Conservation (phyloP, 345 rosid genomes). For the Isatis tinctoria region DNA sequence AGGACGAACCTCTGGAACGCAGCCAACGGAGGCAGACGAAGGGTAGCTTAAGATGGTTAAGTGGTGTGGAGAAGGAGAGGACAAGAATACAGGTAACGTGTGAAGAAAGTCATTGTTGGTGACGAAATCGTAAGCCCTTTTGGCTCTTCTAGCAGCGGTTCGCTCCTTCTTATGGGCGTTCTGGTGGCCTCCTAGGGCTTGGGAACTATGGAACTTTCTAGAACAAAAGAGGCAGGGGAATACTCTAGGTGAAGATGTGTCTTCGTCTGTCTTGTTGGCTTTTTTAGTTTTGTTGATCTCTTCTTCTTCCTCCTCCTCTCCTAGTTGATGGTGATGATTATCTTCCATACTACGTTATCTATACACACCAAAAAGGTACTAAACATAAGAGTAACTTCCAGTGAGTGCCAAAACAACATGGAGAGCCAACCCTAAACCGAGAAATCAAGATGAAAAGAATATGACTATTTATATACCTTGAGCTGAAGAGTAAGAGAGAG, state of each 20-base stretch:
- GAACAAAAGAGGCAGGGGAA: constrained; percentile 82
- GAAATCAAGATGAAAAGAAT: not conserved
- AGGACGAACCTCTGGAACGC: constrained; percentile 14
- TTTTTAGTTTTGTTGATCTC: constrained; percentile 28
- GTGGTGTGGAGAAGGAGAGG: constrained; percentile 41
- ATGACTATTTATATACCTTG: constrained; percentile 9
- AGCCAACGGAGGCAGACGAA: constrained; percentile 41
- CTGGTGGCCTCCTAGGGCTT: constrained; percentile 94
- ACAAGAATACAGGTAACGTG: constrained; percentile 32
- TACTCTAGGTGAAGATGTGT: constrained; percentile 38
- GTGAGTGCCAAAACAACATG: not conserved
- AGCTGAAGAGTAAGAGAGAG: not conserved
- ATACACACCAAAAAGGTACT: not conserved
- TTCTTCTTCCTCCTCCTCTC: constrained; percentile 37
- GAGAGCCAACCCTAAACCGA: not conserved
- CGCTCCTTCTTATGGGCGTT: constrained; percentile 96
- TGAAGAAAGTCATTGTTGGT: constrained; percentile 30
- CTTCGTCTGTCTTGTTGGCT: constrained; percentile 22
- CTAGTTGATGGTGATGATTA: constrained; percentile 14
- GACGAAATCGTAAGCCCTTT: constrained; percentile 45
- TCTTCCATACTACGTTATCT: constrained; percentile 15
- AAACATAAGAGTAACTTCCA: not conserved
- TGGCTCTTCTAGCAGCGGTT: constrained; percentile 65
- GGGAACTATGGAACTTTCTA: constrained; percentile 81
- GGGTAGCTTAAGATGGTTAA: constrained; percentile 44